Evolutionary conservation across 2,329 filamentous ascomycete species (phyloP), one percentile per base, ranked within the genome.

Genomic region (Calonectria fujianensis): DNA sequence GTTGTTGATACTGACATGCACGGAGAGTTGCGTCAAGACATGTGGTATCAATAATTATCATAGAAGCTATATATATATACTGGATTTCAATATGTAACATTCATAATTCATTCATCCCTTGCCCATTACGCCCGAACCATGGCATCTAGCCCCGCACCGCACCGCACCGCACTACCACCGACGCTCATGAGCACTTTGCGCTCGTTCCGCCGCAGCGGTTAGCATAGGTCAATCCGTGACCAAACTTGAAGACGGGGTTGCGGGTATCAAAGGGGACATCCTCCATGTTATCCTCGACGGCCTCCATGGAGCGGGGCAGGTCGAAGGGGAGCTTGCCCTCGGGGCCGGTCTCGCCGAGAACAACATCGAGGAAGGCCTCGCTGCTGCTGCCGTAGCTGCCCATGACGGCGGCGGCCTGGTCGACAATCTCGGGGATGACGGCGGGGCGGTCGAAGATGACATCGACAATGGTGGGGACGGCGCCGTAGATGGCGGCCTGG

Each of bases 291-390:
- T 75, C 80, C 61, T 83, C 82, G 0, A 88, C 87, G 2, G 86
- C 87, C 54, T 79, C 81, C 76, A 84, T 84, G 10, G 85, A 86
- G 20, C 85, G 77, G 0, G 87, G 87, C 59, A 89, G 20, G 16
- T 76, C 75, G 51, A 78, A 77, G 83, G 74, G 77, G 20, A 79
- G 66, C 54, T 73, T 75, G 0, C 75, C 78, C 73, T 76, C 67
- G 1, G 77, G 77, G 3, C 82, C 71, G 14, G 80, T 82, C 1
- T 82, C 74, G 0, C 80, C 82, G 66, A 88, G 86, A 0, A 88
- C 64, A 0, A 88, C 82, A 72, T 88, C 87, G 18, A 89, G 70
- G 70, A 88, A 87, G 0, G 86, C 86, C 1, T 86, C 83, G 0
- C 79, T 76, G 13, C 83, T 81, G 32, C 83, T 84, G 0, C 86